Evolutionary conservation across 306 rosid genomes (phyloP), one percentile per base, ranked within the genome.

Genomic region (Parietaria judaica): DNA sequence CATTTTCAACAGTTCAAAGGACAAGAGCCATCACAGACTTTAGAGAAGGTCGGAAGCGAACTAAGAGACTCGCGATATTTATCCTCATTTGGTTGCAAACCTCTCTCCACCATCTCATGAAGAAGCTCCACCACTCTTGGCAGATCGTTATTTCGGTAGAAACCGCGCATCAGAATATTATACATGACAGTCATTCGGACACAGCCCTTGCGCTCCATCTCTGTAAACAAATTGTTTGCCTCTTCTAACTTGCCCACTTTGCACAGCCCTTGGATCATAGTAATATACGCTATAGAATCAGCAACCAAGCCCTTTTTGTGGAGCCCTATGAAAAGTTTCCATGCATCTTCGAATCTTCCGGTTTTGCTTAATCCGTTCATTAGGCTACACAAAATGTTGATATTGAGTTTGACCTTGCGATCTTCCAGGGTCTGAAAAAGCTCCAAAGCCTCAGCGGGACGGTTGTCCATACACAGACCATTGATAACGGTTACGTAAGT

Each of bases 261-360:
- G 74, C 83, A 84, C 16, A 76, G 68, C 60, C 79, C 76, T 11
- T 81, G 16, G 58, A 79, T 83, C 76, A 76, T 67, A 43, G 71
- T 69, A 49, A 68, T 15, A 65, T 74, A 83, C 11, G 85, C 74
- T 49, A 59, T 23, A 51, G 66, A 64, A 63, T 38, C 43, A 51
- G 78, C 78, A 12, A 3, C 56, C 37, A 67, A 51, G 36, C 74
- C 83, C 49, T 38, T 70, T 14, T 11, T n/a, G 7, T 60, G 54
- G 47, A 79, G 48, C 50, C 70, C 52, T 8, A 54, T 43, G 46
- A 76, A 76, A 46, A 76, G 56, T 44, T 72, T 54, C 78, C 73
- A 73, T 52, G 81, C 74, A 60, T 38, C 36, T 56, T 74, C 78
- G 58, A 71, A 60, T 56, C 73, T 76, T 31, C 58, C 65, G 49